A percentile compares a stretch with the other conserved stretches of the same genome.
Evolutionary conservation across 257 asterid genomes (phyloP).

Genomic region (Echium plantagineum): DNA sequence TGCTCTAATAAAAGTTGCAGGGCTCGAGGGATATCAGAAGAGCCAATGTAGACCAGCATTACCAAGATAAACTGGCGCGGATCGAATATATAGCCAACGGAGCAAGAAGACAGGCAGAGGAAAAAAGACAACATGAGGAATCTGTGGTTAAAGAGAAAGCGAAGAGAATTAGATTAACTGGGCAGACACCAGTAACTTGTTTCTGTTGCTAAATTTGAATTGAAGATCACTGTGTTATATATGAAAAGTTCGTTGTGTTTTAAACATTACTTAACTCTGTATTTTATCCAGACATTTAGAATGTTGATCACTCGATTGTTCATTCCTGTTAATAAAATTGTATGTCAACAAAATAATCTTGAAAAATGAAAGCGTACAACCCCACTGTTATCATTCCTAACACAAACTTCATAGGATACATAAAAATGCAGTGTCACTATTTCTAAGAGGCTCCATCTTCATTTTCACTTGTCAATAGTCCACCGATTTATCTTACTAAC

Average conservation of each 20-base stretch:
- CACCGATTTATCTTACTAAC: too few relatives aligned
- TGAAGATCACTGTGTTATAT: background rate
- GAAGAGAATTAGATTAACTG: constrained; percentile 32
- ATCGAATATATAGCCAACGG: constrained; percentile 40
- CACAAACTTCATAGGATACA: too few relatives aligned
- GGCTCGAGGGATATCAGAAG: constrained; percentile 31
- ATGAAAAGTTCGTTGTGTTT: too few relatives aligned
- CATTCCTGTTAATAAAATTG: too few relatives aligned
- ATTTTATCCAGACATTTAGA: too few relatives aligned
- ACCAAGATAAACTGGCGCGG: constrained; percentile 40
- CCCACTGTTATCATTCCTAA: too few relatives aligned
- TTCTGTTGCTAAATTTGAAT: constrained; percentile 33
- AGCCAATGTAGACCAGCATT: constrained; percentile 45
- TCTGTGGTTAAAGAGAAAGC: constrained; percentile 35
- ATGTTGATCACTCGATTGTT: too few relatives aligned
- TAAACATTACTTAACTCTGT: background rate
- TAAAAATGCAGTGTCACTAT: too few relatives aligned
- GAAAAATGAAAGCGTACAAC: too few relatives aligned
- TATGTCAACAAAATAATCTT: too few relatives aligned
- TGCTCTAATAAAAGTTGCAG: constrained; percentile 20
- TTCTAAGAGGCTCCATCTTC: too few relatives aligned
- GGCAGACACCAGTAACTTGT: constrained; percentile 30
- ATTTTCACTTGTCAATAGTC: too few relatives aligned
- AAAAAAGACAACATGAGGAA: constrained; percentile 38
- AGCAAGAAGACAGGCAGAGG: constrained; percentile 42